Evolutionary conservation across 176 grass and related monocot genomes (phyloP).

Genomic region (maize (Zea mays)): Zm-B73-REFERENCE-NAM-5.0 NC_050096.1:292023001-292023500

Average conservation of each 20-base stretch:
- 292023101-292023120: no score
- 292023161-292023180: no score
- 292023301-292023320: not conserved
- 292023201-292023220: no score
- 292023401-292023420: not conserved
- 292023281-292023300: not conserved
- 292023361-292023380: not conserved
- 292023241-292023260: not conserved
- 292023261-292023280: not conserved
- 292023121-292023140: no score
- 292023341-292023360: not conserved
- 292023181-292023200: no score
- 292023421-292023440: not conserved
- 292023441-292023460: not conserved
- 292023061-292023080: no score
- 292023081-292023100: no score
- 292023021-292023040: no score
- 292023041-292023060: no score
- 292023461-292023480: not conserved
- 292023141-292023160: no score
- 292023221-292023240: no score
- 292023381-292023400: slow-evolving; percentile 12
- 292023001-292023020: no score
- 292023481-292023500: not conserved
- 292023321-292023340: slow-evolving; percentile 5